Evolutionary conservation across 208 protist species (phyloP), one percentile per base, ranked within the genome.

Genomic region (Leishmania tropica): DNA sequence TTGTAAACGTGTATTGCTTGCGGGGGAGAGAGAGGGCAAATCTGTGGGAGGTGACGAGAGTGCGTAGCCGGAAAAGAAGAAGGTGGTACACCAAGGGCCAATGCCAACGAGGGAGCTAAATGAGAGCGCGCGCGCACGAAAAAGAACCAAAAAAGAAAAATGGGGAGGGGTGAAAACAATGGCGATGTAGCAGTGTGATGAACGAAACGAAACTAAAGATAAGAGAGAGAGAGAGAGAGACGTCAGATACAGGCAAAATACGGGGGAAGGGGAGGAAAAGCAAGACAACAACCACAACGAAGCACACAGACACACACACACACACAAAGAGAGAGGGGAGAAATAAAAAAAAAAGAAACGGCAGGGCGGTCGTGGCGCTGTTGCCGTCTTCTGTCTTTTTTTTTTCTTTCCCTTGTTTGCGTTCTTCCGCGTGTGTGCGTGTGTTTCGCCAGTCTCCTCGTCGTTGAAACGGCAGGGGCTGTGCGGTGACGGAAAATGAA

Each of bases 181-280:
- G 60, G 24, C 60, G n/a, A 31, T 67, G n/a, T 67, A 67, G n/a
- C 24, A 67, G 60, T 31, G 0, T 40, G 1, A 37, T 40, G 28
- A 21, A 62, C 0, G 8, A 62, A 54, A 21, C 51, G 15, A 21
- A 21, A 5, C 15, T 24, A 62, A 62, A 24, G 4, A 10, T 56
- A 56, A 24, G n/a, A 7, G 13, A 17, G 11, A 37, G n/a, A 37
- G n/a, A 7, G n/a, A 19, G 60, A 21, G 60, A 31, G n/a, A 67
- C 60, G 60, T 40, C 60, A 67, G 60, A 67, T 67, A 67, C 60
- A 67, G 60, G 60, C 15, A 67, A 67, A 67, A 67, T 15, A 67
- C 15, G 6, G 13, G n/a, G n/a, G n/a, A 37, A n/a, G 24, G 24
- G 24, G 24, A 11, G 6, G 24, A 31, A n/a, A 24, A 8, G 6